A percentile compares a stretch with the other conserved stretches of the same genome.
These are phyloP conservation scores for Holtermanniella nyarrowii DNA, from an alignment of 768 basidiomycete species.

Conservation along the genomic window DNA sequence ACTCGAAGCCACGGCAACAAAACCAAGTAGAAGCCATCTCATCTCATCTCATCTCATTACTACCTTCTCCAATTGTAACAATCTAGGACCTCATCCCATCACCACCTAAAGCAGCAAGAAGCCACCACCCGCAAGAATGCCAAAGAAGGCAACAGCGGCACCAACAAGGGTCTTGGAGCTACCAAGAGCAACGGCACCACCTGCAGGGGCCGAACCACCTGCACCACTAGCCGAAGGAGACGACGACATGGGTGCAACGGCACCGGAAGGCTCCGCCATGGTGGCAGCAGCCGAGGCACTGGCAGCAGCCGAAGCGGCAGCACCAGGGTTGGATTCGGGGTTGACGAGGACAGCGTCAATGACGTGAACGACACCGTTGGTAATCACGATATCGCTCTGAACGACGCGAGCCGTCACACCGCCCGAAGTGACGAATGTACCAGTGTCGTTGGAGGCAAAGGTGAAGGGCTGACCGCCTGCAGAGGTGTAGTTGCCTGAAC, in stretches of 20 bases:
- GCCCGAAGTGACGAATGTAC: constrained; percentile 49
- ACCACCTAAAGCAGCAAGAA: constrained; percentile 6
- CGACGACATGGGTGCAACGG: constrained; percentile 20
- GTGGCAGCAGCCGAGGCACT: constrained; percentile 17
- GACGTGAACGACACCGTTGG: constrained; percentile 60
- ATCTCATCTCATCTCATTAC: too few relatives aligned
- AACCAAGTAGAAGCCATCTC: too few relatives aligned
- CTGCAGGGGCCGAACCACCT: constrained; percentile 11
- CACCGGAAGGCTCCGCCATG: constrained; percentile 19
- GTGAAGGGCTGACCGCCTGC: constrained; percentile 52
- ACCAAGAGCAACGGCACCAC: constrained; percentile 7
- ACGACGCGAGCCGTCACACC: constrained; percentile 50
- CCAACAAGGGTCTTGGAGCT: constrained; percentile 13
- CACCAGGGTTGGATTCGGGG: constrained; percentile 31
- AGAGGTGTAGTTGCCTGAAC: constrained; percentile 45
- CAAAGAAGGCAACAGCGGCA: constrained; percentile 17
- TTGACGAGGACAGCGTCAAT: constrained; percentile 42
- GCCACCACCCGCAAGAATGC: constrained; percentile 21
- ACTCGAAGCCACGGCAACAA: too few relatives aligned
- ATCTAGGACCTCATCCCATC: too few relatives aligned
- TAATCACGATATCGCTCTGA: constrained; percentile 51
- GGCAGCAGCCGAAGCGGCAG: constrained; percentile 35
- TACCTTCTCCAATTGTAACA: too few relatives aligned
- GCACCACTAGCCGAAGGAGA: constrained; percentile 10
- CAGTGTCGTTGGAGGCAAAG: constrained; percentile 51